A percentile compares a stretch with the other conserved stretches of the same genome.
Evolutionary conservation across 2,329 filamentous ascomycete species (phyloP).

Genomic region (Biscogniauxia sp.): DNA sequence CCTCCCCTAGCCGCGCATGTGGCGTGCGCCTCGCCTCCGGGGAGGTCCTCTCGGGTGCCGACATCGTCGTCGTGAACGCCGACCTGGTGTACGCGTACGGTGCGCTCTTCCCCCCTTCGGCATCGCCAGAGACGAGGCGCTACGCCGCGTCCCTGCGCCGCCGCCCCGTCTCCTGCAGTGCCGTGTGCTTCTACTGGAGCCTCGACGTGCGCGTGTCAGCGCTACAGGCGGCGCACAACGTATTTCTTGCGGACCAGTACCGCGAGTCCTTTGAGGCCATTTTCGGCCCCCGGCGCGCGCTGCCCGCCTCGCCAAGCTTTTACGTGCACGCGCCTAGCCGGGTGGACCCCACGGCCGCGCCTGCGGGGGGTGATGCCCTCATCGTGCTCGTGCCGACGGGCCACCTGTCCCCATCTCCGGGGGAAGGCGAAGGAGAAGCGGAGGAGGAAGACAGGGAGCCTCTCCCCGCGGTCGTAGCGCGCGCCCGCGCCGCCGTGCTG

Average conservation of each 20-base stretch:
- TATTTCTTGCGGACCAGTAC: slow-evolving; percentile 74
- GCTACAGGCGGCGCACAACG: slow-evolving; percentile 65
- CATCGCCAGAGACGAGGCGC: slow-evolving; percentile 13
- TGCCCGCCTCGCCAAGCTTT: slow-evolving; percentile 69
- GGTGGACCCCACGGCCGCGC: slow-evolving; percentile 66
- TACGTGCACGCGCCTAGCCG: slow-evolving; percentile 75
- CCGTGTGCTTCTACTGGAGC: slow-evolving; percentile 76
- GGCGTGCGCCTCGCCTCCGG: slow-evolving; percentile 60
- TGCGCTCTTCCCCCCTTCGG: slow-evolving; percentile 58
- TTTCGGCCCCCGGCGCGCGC: slow-evolving; percentile 61
- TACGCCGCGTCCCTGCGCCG: slow-evolving; percentile 42
- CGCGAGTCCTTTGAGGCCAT: slow-evolving; percentile 72
- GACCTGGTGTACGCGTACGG: slow-evolving; percentile 75
- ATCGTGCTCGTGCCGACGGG: slow-evolving; percentile 72
- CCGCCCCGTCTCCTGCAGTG: slow-evolving; percentile 63
- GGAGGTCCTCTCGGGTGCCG: slow-evolving; percentile 53
- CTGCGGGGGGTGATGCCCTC: slow-evolving; percentile 59
- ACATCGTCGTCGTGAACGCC: slow-evolving; percentile 69
- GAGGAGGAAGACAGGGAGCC: too few relatives aligned
- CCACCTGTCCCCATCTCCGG: slow-evolving; percentile 44
- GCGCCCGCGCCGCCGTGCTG: slow-evolving; percentile 60
- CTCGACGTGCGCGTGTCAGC: slow-evolving; percentile 59
- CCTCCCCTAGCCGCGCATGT: slow-evolving; percentile 29
- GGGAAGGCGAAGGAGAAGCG: too few relatives aligned
- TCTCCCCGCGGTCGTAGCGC: slow-evolving; percentile 49